Evolutionary conservation across 2,329 filamentous ascomycete genomes (phyloP).

Genomic region (Chalara sp.): DNA sequence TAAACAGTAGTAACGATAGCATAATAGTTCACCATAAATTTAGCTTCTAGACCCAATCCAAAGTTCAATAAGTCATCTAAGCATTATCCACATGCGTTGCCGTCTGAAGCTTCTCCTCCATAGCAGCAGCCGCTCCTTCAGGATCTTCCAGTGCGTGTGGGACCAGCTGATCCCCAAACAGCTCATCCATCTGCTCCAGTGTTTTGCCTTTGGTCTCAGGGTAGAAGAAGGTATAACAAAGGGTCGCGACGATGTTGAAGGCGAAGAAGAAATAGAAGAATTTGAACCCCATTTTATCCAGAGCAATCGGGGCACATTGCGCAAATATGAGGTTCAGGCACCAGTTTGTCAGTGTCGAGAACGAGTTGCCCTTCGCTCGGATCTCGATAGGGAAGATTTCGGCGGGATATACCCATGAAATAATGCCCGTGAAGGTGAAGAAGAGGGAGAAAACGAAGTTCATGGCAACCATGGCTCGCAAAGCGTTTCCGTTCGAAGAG

Average conservation of each 20-base stretch:
- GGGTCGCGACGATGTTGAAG: slow-evolving; percentile 35
- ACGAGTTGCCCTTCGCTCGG: slow-evolving; percentile 53
- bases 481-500: slow-evolving; percentile 34
- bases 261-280: slow-evolving; percentile 43
- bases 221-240: slow-evolving; percentile 22
- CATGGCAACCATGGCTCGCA: slow-evolving; percentile 39
- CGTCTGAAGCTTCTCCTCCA: slow-evolving; percentile 28
- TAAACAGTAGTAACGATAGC: no score
- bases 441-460: slow-evolving; percentile 38
- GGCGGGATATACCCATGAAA: slow-evolving; percentile 49
- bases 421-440: slow-evolving; percentile 45
- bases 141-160: slow-evolving; percentile 30
- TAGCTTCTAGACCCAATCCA: no score
- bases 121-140: slow-evolving; percentile 22
- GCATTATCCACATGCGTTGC: no score
- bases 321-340: slow-evolving; percentile 46
- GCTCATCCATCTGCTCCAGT: slow-evolving; percentile 25
- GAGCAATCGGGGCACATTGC: slow-evolving; percentile 46
- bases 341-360: slow-evolving; percentile 51
- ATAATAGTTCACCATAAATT: no score
- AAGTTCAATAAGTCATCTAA: no score
- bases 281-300: slow-evolving; percentile 41
- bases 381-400: slow-evolving; percentile 53
- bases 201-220: slow-evolving; percentile 26
- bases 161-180: slow-evolving; percentile 28